Evolutionary conservation across 2,329 filamentous ascomycete species (phyloP).

Genomic region (Epichloe uncinata): DNA sequence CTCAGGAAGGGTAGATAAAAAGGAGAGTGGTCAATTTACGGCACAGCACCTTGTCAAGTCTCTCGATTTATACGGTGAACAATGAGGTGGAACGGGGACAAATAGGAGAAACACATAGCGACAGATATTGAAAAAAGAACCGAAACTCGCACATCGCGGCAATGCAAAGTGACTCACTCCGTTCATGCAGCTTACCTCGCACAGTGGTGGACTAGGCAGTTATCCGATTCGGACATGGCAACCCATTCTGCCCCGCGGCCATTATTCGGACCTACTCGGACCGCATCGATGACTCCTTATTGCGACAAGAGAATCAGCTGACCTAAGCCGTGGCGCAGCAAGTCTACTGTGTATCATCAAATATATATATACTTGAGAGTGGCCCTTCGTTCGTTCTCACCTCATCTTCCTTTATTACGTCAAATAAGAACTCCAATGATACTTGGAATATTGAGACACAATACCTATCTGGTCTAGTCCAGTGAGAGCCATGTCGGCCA

Average conservation of each 20-base stretch:
- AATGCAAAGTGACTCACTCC: not conserved
- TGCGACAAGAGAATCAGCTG: not conserved
- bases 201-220: not conserved
- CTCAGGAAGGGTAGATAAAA: too few relatives aligned
- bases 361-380: not conserved
- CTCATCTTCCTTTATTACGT: not conserved
- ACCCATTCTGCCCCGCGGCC: not conserved
- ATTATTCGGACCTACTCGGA: too few relatives aligned
- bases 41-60: too few relatives aligned
- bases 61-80: not conserved
- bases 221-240: not conserved
- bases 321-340: not conserved
- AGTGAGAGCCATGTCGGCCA: constrained; percentile 37
- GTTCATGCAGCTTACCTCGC: not conserved
- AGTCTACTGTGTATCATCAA: constrained; percentile 4
- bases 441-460: constrained; percentile 11
- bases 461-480: constrained; percentile 9
- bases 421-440: constrained; percentile 13
- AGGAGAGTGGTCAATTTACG: too few relatives aligned
- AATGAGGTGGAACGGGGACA: not conserved
- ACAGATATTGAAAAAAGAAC: not conserved
- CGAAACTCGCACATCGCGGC: too few relatives aligned
- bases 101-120: not conserved
- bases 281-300: constrained; percentile 3
- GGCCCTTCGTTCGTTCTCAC: not conserved